Conservation (phyloP, 1,284 basidiomycete genomes). For the Cerrena zonata region DNA sequence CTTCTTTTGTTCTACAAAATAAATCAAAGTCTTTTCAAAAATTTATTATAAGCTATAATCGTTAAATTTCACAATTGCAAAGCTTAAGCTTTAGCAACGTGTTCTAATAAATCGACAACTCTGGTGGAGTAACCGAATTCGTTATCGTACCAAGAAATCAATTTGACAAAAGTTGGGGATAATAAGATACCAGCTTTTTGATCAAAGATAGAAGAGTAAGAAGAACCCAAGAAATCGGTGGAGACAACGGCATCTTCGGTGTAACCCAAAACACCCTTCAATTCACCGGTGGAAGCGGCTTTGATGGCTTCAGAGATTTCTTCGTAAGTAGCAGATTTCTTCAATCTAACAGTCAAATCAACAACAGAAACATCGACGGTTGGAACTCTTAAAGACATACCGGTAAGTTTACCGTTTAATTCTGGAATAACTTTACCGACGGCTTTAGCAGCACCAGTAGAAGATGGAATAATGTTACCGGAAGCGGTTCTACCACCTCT, state of each 20-base stretch:
- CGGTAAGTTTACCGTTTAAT: constrained; percentile 96
- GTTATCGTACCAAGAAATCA: constrained; percentile 94
- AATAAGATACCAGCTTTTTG: constrained; percentile 90
- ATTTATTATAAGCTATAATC: too few relatives aligned
- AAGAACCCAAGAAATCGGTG: constrained; percentile 85
- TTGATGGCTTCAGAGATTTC: constrained; percentile 88
- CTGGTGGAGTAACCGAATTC: constrained; percentile 96
- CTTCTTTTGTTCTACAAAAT: too few relatives aligned
- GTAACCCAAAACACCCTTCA: constrained; percentile 88
- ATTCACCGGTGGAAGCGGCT: constrained; percentile 68
- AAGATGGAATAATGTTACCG: constrained; percentile 99
- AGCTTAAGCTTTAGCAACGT: constrained; percentile 77
- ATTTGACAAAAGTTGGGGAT: constrained; percentile 91
- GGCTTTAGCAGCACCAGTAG: constrained; percentile 98
- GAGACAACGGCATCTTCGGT: constrained; percentile 94
- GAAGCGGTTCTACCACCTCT: constrained; percentile 94
- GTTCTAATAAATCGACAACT: constrained; percentile 86
- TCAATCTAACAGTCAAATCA: constrained; percentile 90
- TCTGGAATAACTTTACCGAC: constrained; percentile 98
- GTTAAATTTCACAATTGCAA: too few relatives aligned
- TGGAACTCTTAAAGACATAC: constrained; percentile 96
- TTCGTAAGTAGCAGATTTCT: constrained; percentile 83
- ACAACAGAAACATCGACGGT: constrained; percentile 97
- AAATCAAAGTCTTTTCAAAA: too few relatives aligned
- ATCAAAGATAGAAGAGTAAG: constrained; percentile 83